Base-by-base conservation (phyloP, 148 eudicot species). In the Rhododendron vialii region DNA sequence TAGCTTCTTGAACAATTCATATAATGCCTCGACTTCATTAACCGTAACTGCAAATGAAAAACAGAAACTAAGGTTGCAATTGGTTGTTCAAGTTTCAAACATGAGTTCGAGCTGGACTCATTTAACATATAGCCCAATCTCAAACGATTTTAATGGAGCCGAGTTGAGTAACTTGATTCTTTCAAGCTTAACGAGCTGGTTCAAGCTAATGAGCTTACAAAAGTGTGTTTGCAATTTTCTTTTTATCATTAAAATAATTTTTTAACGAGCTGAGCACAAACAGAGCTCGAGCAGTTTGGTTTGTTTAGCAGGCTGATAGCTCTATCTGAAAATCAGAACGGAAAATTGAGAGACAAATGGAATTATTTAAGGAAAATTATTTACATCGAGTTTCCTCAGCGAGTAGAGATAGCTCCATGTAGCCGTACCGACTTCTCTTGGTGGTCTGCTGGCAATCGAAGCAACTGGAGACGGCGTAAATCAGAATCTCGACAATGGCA, bases 11-110 rank as follows among this genome's bases (percentile, higher is more conserved):
- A 92, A 95, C 89, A 97, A 82, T 90, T 95, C 98, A 53, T 91
- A 90, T 85, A 97, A 86, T 83, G 98, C 98, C 91, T 97, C 98
- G 61, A 97, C 90, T 88, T 97, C 98, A 91, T 97, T 94, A 2
- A 95, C 92, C 9, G 91, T 81, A 91, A 97, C 99, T 97, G 95
- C 89, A 87, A 45, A 36, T 24, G 18, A 3, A 85, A 51, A 81
- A 82, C 11, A 9, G 36, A 84, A 55, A 86, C 73, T 26, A 26
- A 65, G 73, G 73, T 26, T 65, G 30, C 14, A 26, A 11, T 65
- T 26, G 26, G 33, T n/a, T 65, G 26, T 65, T 63, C 71, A 65
- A n/a, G 71, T 65, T 24, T 5, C 63, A 57, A 57, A 57, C 24
- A 57, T 17, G 63, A 57, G 63, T 22, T 24, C 12, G 69, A 63